Conservation (phyloP, 305 asterid species). For the Fraxinus xanthoxyloides region DNA sequence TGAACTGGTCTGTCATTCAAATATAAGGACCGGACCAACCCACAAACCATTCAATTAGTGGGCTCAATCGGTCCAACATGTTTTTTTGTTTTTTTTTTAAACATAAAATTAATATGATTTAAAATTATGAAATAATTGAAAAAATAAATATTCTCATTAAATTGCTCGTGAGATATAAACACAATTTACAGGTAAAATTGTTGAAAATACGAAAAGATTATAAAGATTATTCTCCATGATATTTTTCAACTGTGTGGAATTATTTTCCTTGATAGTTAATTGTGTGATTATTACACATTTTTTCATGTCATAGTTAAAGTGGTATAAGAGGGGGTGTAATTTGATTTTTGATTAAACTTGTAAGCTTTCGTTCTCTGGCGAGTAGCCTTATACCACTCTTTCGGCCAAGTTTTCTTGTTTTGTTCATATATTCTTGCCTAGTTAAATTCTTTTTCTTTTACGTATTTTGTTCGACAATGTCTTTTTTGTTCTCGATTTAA, state of each 20-base stretch:
- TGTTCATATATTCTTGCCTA: neutral
- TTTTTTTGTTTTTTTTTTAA: too few species aligned
- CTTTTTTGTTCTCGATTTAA: neutral
- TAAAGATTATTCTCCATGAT: too few species aligned
- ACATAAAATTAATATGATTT: too few species aligned
- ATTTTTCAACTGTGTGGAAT: neutral
- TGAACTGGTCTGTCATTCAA: too few species aligned
- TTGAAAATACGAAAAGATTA: too few species aligned
- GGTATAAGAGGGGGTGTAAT: too few species aligned
- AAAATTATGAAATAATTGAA: too few species aligned
- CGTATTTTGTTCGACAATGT: too few species aligned
- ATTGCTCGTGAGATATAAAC: neutral
- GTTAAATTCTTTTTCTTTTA: neutral
- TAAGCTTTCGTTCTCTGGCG: neutral
- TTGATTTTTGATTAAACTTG: neutral
- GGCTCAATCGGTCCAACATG: too few species aligned
- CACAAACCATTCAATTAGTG: too few species aligned
- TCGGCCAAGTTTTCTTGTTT: neutral
- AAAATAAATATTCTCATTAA: too few species aligned
- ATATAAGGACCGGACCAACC: too few species aligned
- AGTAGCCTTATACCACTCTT: neutral
- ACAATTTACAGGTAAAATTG: neutral
- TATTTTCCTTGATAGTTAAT: neutral
- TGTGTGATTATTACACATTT: neutral
- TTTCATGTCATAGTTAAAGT: neutral